Conservation (phyloP, 352 stramenopile species). For the Plasmopara halstedii region DNA sequence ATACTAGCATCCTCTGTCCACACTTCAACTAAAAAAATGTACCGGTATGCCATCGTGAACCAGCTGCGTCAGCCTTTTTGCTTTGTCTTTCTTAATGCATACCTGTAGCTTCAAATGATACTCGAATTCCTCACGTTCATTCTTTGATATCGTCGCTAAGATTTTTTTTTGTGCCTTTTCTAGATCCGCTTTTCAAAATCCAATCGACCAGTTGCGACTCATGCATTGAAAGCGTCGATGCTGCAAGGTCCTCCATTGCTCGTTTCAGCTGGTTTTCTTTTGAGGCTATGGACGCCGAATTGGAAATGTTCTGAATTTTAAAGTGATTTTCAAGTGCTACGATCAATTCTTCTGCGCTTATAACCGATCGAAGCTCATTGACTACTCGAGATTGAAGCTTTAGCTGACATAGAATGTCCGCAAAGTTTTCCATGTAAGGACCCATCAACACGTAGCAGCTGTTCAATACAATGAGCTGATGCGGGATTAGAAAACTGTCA, state of each 20-base stretch:
- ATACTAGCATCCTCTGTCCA: slow-evolving; percentile 4
- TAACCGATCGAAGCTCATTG: slow-evolving; percentile 10
- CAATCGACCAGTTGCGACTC: slow-evolving; percentile 30
- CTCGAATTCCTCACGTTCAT: not conserved
- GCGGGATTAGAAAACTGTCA: not conserved
- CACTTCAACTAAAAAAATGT: not conserved
- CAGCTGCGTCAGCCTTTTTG: slow-evolving; percentile 1
- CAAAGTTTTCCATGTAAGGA: slow-evolving; percentile 67
- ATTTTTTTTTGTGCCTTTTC: too few relatives aligned
- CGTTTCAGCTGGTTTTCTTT: slow-evolving; percentile 13
- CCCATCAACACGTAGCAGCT: slow-evolving; percentile 60
- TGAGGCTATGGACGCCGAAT: not conserved
- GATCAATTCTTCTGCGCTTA: slow-evolving; percentile 12
- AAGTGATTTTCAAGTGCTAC: slow-evolving; percentile 16
- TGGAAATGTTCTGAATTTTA: not conserved
- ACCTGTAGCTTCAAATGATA: slow-evolving; percentile 25
- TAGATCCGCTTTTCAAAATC: slow-evolving; percentile 11
- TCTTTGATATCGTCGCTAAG: not conserved
- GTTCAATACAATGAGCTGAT: slow-evolving; percentile 1
- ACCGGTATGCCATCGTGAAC: not conserved
- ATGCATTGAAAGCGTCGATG: slow-evolving; percentile 20
- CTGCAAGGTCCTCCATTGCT: slow-evolving; percentile 24
- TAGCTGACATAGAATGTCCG: slow-evolving; percentile 38
- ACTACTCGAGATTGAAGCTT: slow-evolving; percentile 4
- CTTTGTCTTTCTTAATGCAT: slow-evolving; percentile 10